These are phyloP conservation scores for Penicillium salamii DNA, from an alignment of 495 filamentous ascomycete species.

Conservation along the genomic window DNA sequence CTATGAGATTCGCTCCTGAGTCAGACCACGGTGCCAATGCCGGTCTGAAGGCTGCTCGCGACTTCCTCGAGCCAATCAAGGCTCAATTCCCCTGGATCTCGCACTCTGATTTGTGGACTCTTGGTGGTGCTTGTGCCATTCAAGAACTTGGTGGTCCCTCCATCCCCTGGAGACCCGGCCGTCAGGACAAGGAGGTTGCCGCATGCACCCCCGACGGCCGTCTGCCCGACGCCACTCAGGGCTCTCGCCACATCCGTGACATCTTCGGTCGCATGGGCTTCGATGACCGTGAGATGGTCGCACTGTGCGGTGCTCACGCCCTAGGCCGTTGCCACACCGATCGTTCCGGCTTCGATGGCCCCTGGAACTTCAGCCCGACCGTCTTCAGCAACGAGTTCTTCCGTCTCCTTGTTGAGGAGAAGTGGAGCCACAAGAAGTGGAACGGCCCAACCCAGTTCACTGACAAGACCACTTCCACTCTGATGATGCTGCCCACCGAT, in stretches of 20 bases:
- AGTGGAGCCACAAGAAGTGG: conserved; percentile 94
- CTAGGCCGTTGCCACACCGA: conserved; percentile 89
- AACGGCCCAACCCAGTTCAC: conserved; percentile 82
- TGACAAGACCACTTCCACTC: conserved; percentile 75
- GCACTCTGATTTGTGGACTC: conserved; percentile 96
- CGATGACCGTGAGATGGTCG: conserved; percentile 95
- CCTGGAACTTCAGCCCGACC: conserved; percentile 96
- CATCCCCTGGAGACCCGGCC: conserved; percentile 89
- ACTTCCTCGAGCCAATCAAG: conserved; percentile 91
- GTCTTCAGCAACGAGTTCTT: conserved; percentile 94
- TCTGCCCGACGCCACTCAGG: conserved; percentile 85
- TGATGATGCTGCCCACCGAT: conserved; percentile 98
- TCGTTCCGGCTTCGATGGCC: conserved; percentile 84
- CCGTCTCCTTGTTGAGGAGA: conserved; percentile 81
- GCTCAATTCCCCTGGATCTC: conserved; percentile 89
- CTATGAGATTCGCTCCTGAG: conserved; percentile 96
- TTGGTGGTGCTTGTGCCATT: conserved; percentile 79
- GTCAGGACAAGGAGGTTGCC: conserved; percentile 74
- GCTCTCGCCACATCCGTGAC: conserved; percentile 76
- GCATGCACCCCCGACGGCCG: conserved; percentile 94
- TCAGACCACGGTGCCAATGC: conserved; percentile 91
- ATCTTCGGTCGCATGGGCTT: conserved; percentile 99
- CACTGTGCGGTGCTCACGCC: conserved; percentile 85
- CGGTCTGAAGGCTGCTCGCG: conserved; percentile 80
- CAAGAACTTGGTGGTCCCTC: conserved; percentile 92